Base-by-base conservation (phyloP, 1,284 basidiomycete species). In the Ceratobasidium sp. region DNA sequence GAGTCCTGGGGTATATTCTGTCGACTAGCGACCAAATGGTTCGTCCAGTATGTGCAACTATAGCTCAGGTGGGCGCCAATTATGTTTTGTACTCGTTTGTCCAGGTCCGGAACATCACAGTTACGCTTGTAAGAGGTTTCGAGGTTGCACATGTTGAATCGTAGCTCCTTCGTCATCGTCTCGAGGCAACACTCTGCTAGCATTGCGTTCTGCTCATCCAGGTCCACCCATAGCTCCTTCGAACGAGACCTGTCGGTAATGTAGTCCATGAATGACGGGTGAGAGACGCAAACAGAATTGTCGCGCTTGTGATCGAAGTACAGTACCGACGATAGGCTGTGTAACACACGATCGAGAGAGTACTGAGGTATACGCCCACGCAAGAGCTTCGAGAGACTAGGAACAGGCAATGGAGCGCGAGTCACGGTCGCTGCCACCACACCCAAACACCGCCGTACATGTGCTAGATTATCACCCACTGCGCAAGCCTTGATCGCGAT, bases 251-350 rank as follows among this genome's bases (percentile, higher is more conserved):
- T 19, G 34, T 75, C 58, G 11, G 51, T n/a, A n/a, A n/a, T n/a
- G n/a, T n/a, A n/a, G n/a, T n/a, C n/a, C n/a, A n/a, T n/a, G n/a
- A n/a, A n/a, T 62, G 27, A 75, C 31, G 61, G 61, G 49, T 73
- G 74, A 8, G 51, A 75, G 14, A 73, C 27, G 1, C 74, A 59
- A n/a, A 75, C 43, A 4, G 62, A 48, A 14, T 24, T 59, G 16
- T 29, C 59, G 2, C 8, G 51, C 6, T 48, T 13, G 27, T 62
- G 29, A n/a, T 68, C 61, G 7, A 63, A 27, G 22, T 72, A 48
- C n/a, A 75, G 24, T 27, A 75, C 74, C 4, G 74, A 75, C 41
- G 46, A 56, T 13, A 75, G 59, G 13, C 51, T 48, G 11, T n/a
- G 24, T 11, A 72, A 22, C 24, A 69, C 53, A 13, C n/a, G 49